A percentile compares a stretch with the other conserved stretches of the same genome.
phyloP scores from a whole-genome alignment of 306 rosid species.

The Styphnolobium japonicum region DNA sequence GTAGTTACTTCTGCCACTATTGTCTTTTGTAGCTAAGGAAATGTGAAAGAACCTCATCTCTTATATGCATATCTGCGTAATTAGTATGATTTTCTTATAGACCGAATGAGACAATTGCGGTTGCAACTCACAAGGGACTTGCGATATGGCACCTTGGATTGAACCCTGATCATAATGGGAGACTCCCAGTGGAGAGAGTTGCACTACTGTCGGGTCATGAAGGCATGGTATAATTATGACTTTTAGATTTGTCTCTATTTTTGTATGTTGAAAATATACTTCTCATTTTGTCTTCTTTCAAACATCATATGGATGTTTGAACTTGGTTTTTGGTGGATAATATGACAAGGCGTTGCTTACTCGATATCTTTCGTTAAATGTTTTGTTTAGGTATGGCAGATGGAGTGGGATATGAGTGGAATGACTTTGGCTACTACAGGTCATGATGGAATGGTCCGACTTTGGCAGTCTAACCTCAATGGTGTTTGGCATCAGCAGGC shows the following conservation, averaged over 20 bases:
- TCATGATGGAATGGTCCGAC: slow-evolving; percentile 65
- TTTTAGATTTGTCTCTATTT: not conserved
- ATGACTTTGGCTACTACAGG: slow-evolving; percentile 94
- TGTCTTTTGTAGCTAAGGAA: slow-evolving; percentile 16
- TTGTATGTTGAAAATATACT: not conserved
- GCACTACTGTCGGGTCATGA: slow-evolving; percentile 67
- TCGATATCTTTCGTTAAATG: not conserved
- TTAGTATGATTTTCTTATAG: slow-evolving; percentile 40
- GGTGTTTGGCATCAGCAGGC: slow-evolving; percentile 93
- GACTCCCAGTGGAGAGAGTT: slow-evolving; percentile 70
- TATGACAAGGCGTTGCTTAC: not conserved
- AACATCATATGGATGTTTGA: slow-evolving; percentile 21
- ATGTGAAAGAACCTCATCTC: not conserved
- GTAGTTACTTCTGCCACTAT: not conserved
- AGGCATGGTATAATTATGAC: slow-evolving; percentile 58
- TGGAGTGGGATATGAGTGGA: slow-evolving; percentile 99
- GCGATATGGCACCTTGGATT: slow-evolving; percentile 85
- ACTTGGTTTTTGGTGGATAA: not conserved
- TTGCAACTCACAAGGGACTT: slow-evolving; percentile 72
- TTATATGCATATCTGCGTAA: not conserved
- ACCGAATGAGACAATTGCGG: slow-evolving; percentile 76
- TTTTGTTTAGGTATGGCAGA: slow-evolving; percentile 75
- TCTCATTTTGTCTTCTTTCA: not conserved
- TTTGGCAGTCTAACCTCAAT: slow-evolving; percentile 88
- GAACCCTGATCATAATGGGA: slow-evolving; percentile 69